Percentiles rank a stretch among this genome's conserved stretches.
Evolutionary conservation across 2,329 filamentous ascomycete species (phyloP).

Genomic region (Ascomycota sp.): DNA sequence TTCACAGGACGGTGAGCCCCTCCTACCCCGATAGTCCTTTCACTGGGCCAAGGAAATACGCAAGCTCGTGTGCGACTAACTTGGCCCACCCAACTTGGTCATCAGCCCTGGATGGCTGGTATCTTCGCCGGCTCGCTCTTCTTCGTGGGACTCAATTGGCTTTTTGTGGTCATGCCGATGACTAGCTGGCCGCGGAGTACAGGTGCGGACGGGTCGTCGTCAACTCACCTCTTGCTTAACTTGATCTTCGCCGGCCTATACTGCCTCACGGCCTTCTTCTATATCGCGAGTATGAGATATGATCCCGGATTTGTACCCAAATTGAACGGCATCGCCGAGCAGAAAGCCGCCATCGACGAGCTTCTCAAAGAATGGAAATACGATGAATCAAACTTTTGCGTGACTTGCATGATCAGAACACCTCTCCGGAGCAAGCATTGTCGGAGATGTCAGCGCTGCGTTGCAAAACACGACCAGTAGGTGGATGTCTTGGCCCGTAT

Average conservation of each 20-base stretch:
- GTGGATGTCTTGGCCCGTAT: constrained; percentile 12
- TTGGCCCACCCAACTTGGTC: neutral
- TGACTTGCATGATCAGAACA: constrained; percentile 82
- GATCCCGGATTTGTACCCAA: constrained; percentile 92
- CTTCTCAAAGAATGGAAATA: constrained; percentile 73
- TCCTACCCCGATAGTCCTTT: too few species aligned
- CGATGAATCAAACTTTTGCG: constrained; percentile 86
- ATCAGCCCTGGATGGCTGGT: constrained; percentile 75
- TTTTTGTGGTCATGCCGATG: constrained; percentile 46
- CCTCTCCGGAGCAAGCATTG: constrained; percentile 93
- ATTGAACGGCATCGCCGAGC: constrained; percentile 69
- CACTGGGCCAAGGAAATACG: too few species aligned
- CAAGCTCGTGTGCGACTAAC: neutral
- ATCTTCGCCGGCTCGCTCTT: constrained; percentile 82
- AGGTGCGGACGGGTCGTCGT: constrained; percentile 2
- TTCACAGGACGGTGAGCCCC: constrained; percentile 63
- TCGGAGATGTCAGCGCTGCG: constrained; percentile 72
- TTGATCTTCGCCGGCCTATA: constrained; percentile 48
- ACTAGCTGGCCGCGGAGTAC: constrained; percentile 5
- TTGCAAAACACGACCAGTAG: constrained; percentile 93
- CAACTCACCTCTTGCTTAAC: constrained; percentile 50
- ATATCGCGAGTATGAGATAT: constrained; percentile 62
- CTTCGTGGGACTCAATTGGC: constrained; percentile 57
- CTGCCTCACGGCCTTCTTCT: constrained; percentile 63
- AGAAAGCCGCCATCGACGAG: constrained; percentile 75